Conservation (phyloP, 306 rosid species). For the Senna siamea region DNA sequence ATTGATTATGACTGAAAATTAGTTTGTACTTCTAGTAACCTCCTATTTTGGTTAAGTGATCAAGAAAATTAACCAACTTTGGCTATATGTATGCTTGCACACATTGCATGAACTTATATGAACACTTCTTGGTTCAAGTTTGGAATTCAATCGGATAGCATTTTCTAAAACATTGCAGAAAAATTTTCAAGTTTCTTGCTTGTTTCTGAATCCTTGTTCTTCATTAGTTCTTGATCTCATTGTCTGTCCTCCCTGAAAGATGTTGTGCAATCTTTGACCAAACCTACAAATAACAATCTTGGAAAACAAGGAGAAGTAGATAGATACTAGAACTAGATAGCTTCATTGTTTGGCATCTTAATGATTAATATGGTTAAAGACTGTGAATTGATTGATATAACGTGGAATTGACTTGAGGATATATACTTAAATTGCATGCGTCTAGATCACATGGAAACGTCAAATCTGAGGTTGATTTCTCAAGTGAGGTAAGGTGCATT, state of each 20-base stretch:
- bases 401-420: too few relatives aligned
- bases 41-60: background rate
- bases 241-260: conserved; percentile 80
- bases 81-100: background rate
- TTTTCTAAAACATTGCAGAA: background rate
- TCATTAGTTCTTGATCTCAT: conserved; percentile 80
- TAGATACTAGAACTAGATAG: background rate
- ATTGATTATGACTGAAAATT: too few relatives aligned
- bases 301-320: background rate
- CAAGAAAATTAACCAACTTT: conserved; percentile 3
- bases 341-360: conserved; percentile 41
- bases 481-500: too few relatives aligned
- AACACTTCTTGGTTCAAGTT: conserved; percentile 10
- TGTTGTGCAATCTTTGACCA: conserved; percentile 74
- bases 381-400: too few relatives aligned
- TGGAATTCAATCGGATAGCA: background rate
- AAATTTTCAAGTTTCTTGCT: conserved; percentile 53
- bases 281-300: conserved; percentile 39
- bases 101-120: conserved; percentile 1
- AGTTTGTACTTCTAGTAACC: conserved; percentile 25
- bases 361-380: too few relatives aligned
- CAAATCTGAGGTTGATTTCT: too few relatives aligned
- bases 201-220: conserved; percentile 79
- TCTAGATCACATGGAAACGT: too few relatives aligned
- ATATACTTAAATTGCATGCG: too few relatives aligned